A percentile compares a stretch with the other conserved stretches of the same genome.
These are phyloP conservation scores for Phytopythium oedochilum DNA, from an alignment of 352 stramenopile species.

Conservation along the genomic window DNA sequence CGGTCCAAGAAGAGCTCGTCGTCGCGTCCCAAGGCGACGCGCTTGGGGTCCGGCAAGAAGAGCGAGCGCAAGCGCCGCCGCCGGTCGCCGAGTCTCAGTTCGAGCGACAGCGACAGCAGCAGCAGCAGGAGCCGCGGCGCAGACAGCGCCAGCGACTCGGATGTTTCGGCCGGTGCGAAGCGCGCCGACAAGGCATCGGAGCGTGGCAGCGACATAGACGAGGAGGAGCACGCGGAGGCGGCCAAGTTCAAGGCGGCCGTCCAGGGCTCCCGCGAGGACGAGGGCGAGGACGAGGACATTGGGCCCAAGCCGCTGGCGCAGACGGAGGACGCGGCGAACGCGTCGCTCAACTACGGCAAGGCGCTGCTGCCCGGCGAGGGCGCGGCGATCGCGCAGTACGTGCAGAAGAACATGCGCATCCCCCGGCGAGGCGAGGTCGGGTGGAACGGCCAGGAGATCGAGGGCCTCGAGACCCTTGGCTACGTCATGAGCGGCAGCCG, in stretches of 20 bases:
- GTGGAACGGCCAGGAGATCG: slow-evolving; percentile 95
- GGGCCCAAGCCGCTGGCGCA: slow-evolving; percentile 73
- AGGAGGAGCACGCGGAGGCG: slow-evolving; percentile 72
- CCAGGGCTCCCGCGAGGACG: slow-evolving; percentile 49
- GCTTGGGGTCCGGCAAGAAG: slow-evolving; percentile 26
- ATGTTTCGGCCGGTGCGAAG: slow-evolving; percentile 13
- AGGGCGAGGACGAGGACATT: slow-evolving; percentile 86
- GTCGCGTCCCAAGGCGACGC: slow-evolving; percentile 37
- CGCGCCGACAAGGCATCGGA: slow-evolving; percentile 3
- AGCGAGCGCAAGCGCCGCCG: slow-evolving; percentile 18
- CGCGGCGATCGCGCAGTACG: slow-evolving; percentile 95
- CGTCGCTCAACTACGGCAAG: slow-evolving; percentile 87
- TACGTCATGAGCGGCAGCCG: slow-evolving; percentile 98
- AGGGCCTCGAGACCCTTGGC: slow-evolving; percentile 92
- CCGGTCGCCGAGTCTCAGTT: slow-evolving; percentile 16
- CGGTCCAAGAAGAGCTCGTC: slow-evolving; percentile 23
- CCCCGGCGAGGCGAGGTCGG: slow-evolving; percentile 97
- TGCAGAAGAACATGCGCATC: slow-evolving; percentile 99
- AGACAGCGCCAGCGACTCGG: slow-evolving; percentile 15
- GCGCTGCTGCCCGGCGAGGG: slow-evolving; percentile 92
- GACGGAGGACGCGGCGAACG: slow-evolving; percentile 37
- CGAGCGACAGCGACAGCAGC: slow-evolving; percentile 20
- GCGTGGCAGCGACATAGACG: slow-evolving; percentile 16
- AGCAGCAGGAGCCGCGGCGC: slow-evolving; percentile 5
- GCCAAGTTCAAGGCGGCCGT: slow-evolving; percentile 88